These are phyloP conservation scores for Cicer bijugum DNA, from an alignment of 306 rosid genomes.

Conservation along the genomic window DNA sequence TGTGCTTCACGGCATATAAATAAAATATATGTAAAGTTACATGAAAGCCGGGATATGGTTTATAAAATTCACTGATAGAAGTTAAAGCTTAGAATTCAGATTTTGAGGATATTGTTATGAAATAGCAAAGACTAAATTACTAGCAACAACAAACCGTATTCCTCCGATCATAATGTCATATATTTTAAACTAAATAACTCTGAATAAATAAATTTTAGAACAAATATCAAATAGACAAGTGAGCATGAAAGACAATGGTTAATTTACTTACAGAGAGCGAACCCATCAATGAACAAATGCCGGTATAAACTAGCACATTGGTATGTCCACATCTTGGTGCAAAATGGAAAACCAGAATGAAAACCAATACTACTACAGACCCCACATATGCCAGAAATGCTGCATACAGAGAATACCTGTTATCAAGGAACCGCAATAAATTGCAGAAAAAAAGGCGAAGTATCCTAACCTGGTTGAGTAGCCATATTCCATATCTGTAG, in stretches of 20 bases:
- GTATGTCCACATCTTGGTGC: slow-evolving; percentile 78
- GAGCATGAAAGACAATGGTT: slow-evolving; percentile 4
- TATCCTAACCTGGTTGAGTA: slow-evolving; percentile 78
- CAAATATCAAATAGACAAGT: slow-evolving; percentile 31
- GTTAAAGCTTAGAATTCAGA: slow-evolving; percentile 8
- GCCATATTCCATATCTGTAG: slow-evolving; percentile 85
- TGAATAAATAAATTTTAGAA: slow-evolving; percentile 16
- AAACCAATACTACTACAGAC: slow-evolving; percentile 70
- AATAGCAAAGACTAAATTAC: slow-evolving; percentile 1
- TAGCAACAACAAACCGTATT: slow-evolving; percentile 29
- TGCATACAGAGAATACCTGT: slow-evolving; percentile 49
- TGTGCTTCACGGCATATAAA: background rate
- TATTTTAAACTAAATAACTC: slow-evolving; percentile 15
- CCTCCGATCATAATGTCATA: background rate
- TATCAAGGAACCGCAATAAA: slow-evolving; percentile 22
- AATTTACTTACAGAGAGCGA: slow-evolving; percentile 73
- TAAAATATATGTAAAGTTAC: slow-evolving; percentile 7
- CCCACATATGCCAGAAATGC: slow-evolving; percentile 76
- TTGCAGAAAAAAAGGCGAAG: background rate
- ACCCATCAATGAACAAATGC: slow-evolving; percentile 92
- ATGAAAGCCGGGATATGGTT: slow-evolving; percentile 4
- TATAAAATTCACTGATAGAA: background rate
- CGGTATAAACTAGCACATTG: slow-evolving; percentile 74
- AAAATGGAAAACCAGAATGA: slow-evolving; percentile 75
- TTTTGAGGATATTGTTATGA: slow-evolving; percentile 1